A percentile compares a stretch with the other conserved stretches of the same genome.
phyloP scores from a whole-genome alignment of 768 basidiomycete genomes.

The Boletus pseudo-olivaceus region DNA sequence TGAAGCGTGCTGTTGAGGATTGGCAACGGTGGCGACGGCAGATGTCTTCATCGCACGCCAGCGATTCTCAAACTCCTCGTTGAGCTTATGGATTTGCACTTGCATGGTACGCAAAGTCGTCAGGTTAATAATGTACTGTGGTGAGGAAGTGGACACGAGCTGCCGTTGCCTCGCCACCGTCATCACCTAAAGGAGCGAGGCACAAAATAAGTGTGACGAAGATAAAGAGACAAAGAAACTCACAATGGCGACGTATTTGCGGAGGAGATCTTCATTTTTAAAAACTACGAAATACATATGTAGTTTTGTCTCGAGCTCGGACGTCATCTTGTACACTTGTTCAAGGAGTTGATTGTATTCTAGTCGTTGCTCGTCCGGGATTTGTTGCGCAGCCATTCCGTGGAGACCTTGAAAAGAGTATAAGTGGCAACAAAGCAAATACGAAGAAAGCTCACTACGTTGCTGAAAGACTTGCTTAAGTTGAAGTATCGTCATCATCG shows the following conservation, averaged over 20 bases:
- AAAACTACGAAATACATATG: conserved; percentile 44
- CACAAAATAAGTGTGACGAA: conserved; percentile 6
- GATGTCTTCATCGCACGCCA: conserved; percentile 25
- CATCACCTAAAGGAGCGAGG: conserved; percentile 34
- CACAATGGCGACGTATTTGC: conserved; percentile 54
- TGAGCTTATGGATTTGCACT: conserved; percentile 39
- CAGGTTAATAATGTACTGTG: conserved; percentile 35
- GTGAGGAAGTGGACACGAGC: conserved; percentile 19
- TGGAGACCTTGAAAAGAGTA: conserved; percentile 31
- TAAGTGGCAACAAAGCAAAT: conserved; percentile 13
- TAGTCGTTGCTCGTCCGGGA: conserved; percentile 51
- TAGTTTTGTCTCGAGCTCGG: conserved; percentile 51
- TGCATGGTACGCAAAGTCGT: conserved; percentile 44
- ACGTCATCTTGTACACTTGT: conserved; percentile 40
- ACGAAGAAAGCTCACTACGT: conserved; percentile 24
- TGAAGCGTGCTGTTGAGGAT: conserved; percentile 3
- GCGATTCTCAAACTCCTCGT: conserved; percentile 37
- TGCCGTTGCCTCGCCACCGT: conserved; percentile 38
- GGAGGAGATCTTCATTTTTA: conserved; percentile 46
- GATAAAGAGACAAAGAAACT: conserved; percentile 25
- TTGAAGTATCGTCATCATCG: conserved; percentile 26
- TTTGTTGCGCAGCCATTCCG: conserved; percentile 33
- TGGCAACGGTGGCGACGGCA: conserved; percentile 1
- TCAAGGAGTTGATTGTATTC: conserved; percentile 54
- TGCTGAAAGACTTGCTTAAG: conserved; percentile 34